Evolutionary conservation across 768 basidiomycete genomes (phyloP), one percentile per base, ranked within the genome.

Genomic region (Xerocomellus chrysenteron): DNA sequence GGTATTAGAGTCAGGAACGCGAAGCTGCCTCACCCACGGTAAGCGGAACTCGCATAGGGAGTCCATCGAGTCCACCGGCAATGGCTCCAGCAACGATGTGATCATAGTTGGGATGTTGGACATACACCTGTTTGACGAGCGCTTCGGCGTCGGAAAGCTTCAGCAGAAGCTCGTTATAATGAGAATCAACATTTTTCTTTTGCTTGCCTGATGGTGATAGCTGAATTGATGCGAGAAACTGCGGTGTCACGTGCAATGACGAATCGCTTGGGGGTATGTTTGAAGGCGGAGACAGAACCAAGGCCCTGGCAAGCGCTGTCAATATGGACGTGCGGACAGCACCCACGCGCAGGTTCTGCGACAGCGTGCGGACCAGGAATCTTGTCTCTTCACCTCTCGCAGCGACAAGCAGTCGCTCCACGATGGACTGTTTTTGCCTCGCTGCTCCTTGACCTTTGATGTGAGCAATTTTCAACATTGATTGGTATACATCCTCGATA

Each of bases 311-410:
- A 24, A 96, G 76, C 12, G 91, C 88, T 24, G 84, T 85, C 47
- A 94, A 78, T 35, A 96, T 82, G 7, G 93, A 88, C 26, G 89
- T 83, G 61, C 91, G 80, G 30, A 94, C 92, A 3, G 94, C 94
- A 2, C 94, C 94, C 16, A 96, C 94, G 45, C 92, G 84, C 43
- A 93, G 76, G 69, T 92, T 87, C 66, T 83, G 82, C 30, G 80
- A 83, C 28, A 94, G 76, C 3, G 82, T 90, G 39, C 90, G 81
- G 32, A 88, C 86, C 41, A 96, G 77, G 64, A 85, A 97, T 30
- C 93, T 81, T n/a, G 83, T 80, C 73, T 97, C 92, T 71, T 96
- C 94, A 24, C 93, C 94, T 56, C 79, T 82, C 1, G 94, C 88
- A 11, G 90, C 80, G 7, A 96, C 81, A n/a, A 96, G 80, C 24